Percentiles rank a stretch among this genome's conserved stretches.
Conservation (phyloP, 202 grass and related monocot species). For the Zizania palustris region DNA sequence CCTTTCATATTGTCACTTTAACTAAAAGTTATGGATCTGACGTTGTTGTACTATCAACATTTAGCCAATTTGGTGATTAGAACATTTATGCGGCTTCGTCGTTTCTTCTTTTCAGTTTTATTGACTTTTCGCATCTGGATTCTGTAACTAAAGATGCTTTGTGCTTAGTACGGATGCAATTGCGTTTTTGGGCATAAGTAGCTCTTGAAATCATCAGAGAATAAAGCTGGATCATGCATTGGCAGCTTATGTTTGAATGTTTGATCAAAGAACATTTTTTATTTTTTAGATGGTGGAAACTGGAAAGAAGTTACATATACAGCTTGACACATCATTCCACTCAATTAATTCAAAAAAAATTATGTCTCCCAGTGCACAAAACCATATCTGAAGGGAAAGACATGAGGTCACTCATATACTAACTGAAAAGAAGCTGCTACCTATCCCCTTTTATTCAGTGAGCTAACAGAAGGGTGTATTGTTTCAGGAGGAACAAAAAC, state of each 20-base stretch:
- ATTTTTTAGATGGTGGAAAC: neutral
- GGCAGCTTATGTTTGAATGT: neutral
- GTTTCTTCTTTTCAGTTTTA: neutral
- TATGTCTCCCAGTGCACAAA: conserved; percentile 20
- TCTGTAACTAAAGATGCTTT: neutral
- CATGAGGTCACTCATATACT: neutral
- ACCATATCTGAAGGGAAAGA: conserved; percentile 10
- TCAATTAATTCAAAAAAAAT: conserved; percentile 29
- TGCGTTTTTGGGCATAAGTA: neutral
- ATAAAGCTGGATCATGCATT: neutral
- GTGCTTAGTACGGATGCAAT: neutral
- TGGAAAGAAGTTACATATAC: neutral
- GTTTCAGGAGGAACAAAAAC: conserved; percentile 27
- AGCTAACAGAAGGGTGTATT: neutral
- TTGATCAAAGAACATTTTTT: neutral
- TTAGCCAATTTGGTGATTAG: conserved; percentile 1
- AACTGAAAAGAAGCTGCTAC: conserved; percentile 25
- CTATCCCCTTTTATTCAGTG: conserved; percentile 2
- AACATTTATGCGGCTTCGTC: neutral
- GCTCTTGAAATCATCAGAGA: neutral
- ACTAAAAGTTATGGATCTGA: neutral
- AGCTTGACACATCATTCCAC: neutral
- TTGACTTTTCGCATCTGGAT: neutral
- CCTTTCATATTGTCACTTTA: neutral
- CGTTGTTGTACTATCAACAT: conserved; percentile 20